Evolutionary conservation across 2,329 filamentous ascomycete species (phyloP).

Genomic region (Calycina herbarum): DNA sequence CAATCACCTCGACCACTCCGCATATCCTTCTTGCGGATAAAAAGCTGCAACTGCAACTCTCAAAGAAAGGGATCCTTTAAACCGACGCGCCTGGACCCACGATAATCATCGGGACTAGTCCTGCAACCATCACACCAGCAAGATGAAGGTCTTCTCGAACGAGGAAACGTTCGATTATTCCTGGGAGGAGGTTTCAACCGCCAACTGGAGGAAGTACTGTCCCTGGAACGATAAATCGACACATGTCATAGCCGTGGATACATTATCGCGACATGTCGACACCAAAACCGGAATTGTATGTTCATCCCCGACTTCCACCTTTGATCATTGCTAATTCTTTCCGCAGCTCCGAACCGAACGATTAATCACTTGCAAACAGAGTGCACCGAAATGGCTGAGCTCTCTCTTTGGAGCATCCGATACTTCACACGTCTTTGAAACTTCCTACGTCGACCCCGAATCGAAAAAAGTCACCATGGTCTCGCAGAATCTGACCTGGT

Average conservation of each 20-base stretch:
- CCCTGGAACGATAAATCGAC: constrained; percentile 99
- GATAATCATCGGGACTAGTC: constrained; percentile 18
- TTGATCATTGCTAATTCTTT: constrained; percentile 19
- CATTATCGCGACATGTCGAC: constrained; percentile 71
- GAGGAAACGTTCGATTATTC: constrained; percentile 92
- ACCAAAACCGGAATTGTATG: constrained; percentile 65
- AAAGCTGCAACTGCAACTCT: neutral
- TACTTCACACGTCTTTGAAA: constrained; percentile 88
- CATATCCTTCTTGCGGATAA: neutral
- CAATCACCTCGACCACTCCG: neutral
- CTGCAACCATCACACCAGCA: constrained; percentile 32
- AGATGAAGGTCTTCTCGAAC: constrained; percentile 96
- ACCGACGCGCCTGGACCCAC: constrained; percentile 3
- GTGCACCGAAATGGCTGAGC: constrained; percentile 78
- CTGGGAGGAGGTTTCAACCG: constrained; percentile 96
- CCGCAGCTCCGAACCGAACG: constrained; percentile 68
- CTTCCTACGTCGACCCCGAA: constrained; percentile 86
- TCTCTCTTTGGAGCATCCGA: constrained; percentile 77
- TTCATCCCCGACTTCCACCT: constrained; percentile 24
- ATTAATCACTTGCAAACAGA: constrained; percentile 62
- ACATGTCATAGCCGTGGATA: constrained; percentile 95
- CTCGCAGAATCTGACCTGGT: constrained; percentile 90
- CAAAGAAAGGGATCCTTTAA: neutral
- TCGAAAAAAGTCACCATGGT: constrained; percentile 93
- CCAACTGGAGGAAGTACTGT: constrained; percentile 98